Evolutionary conservation across 78 protist species (phyloP).

Genomic region (Tieghemostelium lacteum): DNA sequence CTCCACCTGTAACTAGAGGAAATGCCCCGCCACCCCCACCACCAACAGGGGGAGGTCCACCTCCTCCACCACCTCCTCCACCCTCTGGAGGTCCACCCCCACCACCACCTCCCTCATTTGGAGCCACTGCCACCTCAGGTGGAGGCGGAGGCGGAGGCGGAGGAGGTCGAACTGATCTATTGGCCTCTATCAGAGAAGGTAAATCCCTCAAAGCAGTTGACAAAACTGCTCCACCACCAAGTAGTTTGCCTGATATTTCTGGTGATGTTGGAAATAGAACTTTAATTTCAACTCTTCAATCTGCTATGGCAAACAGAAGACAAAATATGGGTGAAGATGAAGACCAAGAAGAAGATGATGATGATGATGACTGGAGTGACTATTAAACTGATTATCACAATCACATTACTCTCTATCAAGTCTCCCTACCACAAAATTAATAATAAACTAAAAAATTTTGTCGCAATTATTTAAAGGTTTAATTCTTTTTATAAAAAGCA

Average conservation of each 20-base stretch:
- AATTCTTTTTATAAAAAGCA: too few relatives aligned
- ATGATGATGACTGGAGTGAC: conserved; percentile 82
- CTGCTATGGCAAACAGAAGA: conserved; percentile 80
- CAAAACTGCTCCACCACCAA: conserved; percentile 8
- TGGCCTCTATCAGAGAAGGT: conserved; percentile 67
- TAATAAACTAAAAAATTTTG: too few relatives aligned
- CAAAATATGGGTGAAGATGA: conserved; percentile 79
- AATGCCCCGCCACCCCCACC: conserved; percentile 79
- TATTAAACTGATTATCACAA: too few relatives aligned
- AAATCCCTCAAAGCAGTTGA: conserved; percentile 64
- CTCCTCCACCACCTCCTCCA: conserved; percentile 84
- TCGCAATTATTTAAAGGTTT: too few relatives aligned
- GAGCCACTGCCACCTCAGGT: neutral
- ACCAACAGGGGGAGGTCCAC: neutral
- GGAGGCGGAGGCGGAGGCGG: conserved; percentile 21
- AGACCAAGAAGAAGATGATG: conserved; percentile 78
- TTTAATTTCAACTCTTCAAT: conserved; percentile 65
- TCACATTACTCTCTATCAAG: too few relatives aligned
- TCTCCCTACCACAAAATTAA: too few relatives aligned
- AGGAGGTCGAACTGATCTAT: conserved; percentile 59
- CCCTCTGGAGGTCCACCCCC: conserved; percentile 79
- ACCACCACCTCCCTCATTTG: conserved; percentile 38
- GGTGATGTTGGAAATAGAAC: conserved; percentile 74
- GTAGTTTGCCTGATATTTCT: conserved; percentile 46
- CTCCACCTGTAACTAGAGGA: conserved; percentile 1